Base-by-base conservation (phyloP, 768 basidiomycete species). In the Leccinum barrowsii region DNA sequence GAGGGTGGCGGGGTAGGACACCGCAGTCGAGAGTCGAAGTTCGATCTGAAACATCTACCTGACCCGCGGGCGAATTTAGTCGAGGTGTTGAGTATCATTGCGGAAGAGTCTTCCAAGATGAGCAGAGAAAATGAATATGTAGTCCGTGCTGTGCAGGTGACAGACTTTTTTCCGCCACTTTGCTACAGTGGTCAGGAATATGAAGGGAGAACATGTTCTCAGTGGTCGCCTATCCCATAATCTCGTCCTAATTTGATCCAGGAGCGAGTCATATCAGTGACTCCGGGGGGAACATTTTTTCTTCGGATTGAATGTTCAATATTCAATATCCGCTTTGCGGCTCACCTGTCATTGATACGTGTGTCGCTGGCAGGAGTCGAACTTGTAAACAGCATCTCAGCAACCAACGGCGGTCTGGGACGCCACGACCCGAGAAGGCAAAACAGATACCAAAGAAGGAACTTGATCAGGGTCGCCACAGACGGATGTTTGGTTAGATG, bases 11-110 rank as follows among this genome's bases (percentile, higher is more conserved):
- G 68, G 57, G 68, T 73, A 74, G 50, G 82, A 77, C 58, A 75
- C 70, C 19, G 74, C 65, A 7, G 78, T 73, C 42, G 80, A 81
- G 55, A 84, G 78, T 3, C 85, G 84, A 69, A 90, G 90, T 70
- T 89, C 86, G 58, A 89, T 67, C 21, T 81, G 78, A 67, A 85
- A 80, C 7, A 76, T 70, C 32, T 82, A 80, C 47, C 75, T 70
- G 56, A 84, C 69, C 15, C 72, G 60, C 42, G 72, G 64, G 30
- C 72, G 70, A 46, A 80, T 73, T 59, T 78, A 58, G 85, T 66
- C 37, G 83, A 63, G 17, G 77, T 78, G 17, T 70, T 76, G 0
- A 76, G 59, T 35, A 85, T 77, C 28, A 65, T 61, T 2, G 78
- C 69, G 2, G 79, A 79, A 32, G 71, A 62, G 53, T 82, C 42